Base-by-base conservation (phyloP, 2,329 filamentous ascomycete genomes). In the Epichloe sp. region DNA sequence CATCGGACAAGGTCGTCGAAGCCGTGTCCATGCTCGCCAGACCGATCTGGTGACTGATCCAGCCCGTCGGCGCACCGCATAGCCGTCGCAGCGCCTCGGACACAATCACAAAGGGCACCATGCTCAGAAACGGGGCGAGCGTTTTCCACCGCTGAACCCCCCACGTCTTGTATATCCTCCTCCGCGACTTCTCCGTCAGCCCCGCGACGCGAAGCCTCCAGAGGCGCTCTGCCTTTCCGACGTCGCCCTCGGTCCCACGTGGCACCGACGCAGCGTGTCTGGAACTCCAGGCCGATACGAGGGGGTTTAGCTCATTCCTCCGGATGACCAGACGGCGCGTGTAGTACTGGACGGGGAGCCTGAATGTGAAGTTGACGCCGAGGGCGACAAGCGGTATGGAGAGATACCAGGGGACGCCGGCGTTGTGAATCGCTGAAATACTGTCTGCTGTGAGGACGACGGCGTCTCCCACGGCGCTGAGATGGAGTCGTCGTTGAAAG, bases 301-400 rank as follows among this genome's bases (percentile, higher is more conserved):
- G 52, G 11, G 11, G 65, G 41, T 51, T 58, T 47, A 66, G 47
- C 26, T 60, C 57, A 15, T 43, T 61, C 38, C 65, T 65, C 21
- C 56, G 60, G 7, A 62, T 45, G 7, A 64, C 57, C 12, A 69
- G 62, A 23, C 59, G 48, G 48, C 63, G 58, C 43, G 58, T 68
- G 59, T 78, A 73, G 51, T 69, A 55, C 37, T 65, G 67, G 6
- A 74, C 63, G 5, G 78, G 78, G 4, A 78, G 60, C 14, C 77
- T 69, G 53, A 74, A 58, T 46, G 69, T 52, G 40, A 71, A 57
- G 60, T 69, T 74, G 58, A 78, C 62, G 44, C 64, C 60, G 2
- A 78, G 54, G 6, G 75, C 74, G 14, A 76, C 63, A n/a, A 76
- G 64, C 4, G 78, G 76, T 45, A 81, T 76, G 31, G 71, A 68